A percentile compares a stretch with the other conserved stretches of the same genome.
Evolutionary conservation across 768 basidiomycete species (phyloP).

Genomic region (Pleurotus tuoliensis): DNA sequence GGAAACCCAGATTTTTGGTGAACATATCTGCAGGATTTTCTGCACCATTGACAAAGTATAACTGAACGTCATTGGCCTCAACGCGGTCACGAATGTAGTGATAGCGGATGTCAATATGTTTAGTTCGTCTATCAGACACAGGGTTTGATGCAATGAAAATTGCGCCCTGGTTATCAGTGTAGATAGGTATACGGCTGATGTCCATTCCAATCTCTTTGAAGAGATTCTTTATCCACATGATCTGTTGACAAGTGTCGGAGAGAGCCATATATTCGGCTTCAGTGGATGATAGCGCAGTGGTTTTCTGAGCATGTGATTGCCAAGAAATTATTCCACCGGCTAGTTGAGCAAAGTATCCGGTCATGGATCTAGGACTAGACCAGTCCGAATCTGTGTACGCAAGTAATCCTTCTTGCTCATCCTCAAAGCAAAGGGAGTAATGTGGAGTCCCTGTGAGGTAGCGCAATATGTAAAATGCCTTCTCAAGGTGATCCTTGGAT

Average conservation of each 20-base stretch:
- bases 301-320: slow-evolving; percentile 26
- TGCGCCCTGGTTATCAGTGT: no score
- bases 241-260: background rate
- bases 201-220: no score
- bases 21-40: no score
- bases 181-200: no score
- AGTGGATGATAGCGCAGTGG: slow-evolving; percentile 24
- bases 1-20: no score
- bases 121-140: no score
- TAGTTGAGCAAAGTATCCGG: slow-evolving; percentile 24
- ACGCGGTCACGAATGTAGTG: no score
- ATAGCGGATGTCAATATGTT: no score
- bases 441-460: slow-evolving; percentile 23
- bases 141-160: no score
- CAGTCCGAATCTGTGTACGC: slow-evolving; percentile 19
- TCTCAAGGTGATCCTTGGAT: slow-evolving; percentile 19
- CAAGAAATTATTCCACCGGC: slow-evolving; percentile 25
- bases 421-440: slow-evolving; percentile 13
- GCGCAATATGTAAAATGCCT: slow-evolving; percentile 18
- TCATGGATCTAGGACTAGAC: slow-evolving; percentile 21
- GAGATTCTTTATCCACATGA: no score
- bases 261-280: slow-evolving; percentile 31
- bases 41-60: no score
- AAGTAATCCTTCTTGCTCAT: slow-evolving; percentile 1
- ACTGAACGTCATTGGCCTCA: no score